phyloP scores from a whole-genome alignment of 2,329 filamentous ascomycete species.

The Xylaria sp. region DNA sequence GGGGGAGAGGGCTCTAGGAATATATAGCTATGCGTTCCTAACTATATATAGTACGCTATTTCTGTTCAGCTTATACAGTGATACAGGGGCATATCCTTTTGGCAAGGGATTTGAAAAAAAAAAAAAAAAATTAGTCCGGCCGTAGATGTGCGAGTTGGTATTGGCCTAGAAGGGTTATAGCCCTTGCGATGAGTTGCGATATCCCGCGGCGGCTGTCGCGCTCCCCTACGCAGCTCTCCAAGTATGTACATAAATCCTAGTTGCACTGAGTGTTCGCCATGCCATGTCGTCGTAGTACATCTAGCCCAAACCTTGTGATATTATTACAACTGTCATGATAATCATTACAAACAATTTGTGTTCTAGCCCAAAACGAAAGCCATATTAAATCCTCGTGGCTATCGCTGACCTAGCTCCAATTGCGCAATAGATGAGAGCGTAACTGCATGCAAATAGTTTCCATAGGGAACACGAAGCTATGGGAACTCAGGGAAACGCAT shows the following conservation, averaged over 20 bases:
- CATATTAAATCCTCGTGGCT: not conserved
- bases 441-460: not conserved
- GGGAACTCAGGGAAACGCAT: slow-evolving; percentile 22
- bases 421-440: not conserved
- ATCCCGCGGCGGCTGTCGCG: not conserved
- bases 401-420: not conserved
- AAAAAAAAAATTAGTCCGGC: not conserved
- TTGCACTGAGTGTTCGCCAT: not conserved
- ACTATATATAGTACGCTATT: not conserved
- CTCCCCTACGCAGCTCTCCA: not conserved
- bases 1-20: too few relatives aligned
- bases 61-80: not conserved
- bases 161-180: not conserved
- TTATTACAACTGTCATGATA: slow-evolving; percentile 1
- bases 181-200: slow-evolving; percentile 18
- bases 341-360: not conserved
- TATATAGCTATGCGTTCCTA: too few relatives aligned
- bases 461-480: not conserved
- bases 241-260: slow-evolving; percentile 2
- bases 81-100: not conserved
- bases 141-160: not conserved
- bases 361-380: not conserved
- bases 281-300: not conserved
- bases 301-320: not conserved
- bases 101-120: not conserved